Conservation (phyloP, 495 filamentous ascomycete genomes). For the Talaromyces ruber region DNA sequence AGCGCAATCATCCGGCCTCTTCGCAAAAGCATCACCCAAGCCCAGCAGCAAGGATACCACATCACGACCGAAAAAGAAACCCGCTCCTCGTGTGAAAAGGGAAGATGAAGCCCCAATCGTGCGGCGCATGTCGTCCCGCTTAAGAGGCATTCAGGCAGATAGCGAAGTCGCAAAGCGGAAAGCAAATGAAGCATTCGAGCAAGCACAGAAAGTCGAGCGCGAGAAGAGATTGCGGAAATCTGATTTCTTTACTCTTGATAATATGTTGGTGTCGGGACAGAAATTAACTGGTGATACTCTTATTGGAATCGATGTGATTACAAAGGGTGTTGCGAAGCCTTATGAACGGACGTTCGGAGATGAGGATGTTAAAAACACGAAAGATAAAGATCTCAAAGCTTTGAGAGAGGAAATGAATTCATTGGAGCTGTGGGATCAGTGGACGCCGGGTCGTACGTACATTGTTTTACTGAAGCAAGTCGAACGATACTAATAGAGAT, state of each 20-base stretch:
- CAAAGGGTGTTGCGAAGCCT: slow-evolving; percentile 61
- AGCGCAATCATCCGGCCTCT: slow-evolving; percentile 44
- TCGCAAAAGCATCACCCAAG: slow-evolving; percentile 24
- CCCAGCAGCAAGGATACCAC: slow-evolving; percentile 16
- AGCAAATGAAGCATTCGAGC: slow-evolving; percentile 61
- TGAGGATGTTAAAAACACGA: slow-evolving; percentile 72
- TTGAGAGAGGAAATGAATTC: slow-evolving; percentile 74
- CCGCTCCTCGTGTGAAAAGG: slow-evolving; percentile 39
- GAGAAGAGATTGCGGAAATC: slow-evolving; percentile 65
- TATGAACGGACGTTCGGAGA: slow-evolving; percentile 75
- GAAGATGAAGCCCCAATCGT: slow-evolving; percentile 40
- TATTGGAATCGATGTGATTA: slow-evolving; percentile 46
- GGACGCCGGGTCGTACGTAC: slow-evolving; percentile 61
- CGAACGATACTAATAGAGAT: slow-evolving; percentile 6
- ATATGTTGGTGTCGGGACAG: slow-evolving; percentile 72
- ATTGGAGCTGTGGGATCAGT: slow-evolving; percentile 72
- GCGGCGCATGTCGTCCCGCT: slow-evolving; percentile 55
- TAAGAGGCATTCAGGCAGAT: slow-evolving; percentile 59
- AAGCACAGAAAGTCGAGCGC: slow-evolving; percentile 48
- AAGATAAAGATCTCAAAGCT: slow-evolving; percentile 64
- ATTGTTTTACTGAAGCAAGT: neutral
- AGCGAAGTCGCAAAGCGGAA: slow-evolving; percentile 73
- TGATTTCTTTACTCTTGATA: slow-evolving; percentile 62
- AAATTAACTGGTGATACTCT: slow-evolving; percentile 41
- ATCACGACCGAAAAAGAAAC: slow-evolving; percentile 39